Base-by-base conservation (phyloP, 2,329 filamentous ascomycete species). In the Dryadomyces sulphureus region DNA sequence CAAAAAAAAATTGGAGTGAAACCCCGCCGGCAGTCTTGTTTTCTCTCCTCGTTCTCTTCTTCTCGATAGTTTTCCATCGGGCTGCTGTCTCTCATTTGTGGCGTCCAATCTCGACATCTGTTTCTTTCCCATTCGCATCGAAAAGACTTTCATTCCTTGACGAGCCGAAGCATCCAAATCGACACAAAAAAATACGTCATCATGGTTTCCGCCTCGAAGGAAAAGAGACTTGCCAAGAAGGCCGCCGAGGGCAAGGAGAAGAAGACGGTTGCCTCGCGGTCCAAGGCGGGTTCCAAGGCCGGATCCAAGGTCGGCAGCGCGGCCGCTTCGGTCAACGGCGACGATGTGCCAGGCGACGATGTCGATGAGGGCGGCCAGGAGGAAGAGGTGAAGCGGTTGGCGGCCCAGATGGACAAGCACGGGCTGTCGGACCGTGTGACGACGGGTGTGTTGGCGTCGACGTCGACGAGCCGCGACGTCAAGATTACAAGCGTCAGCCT, bases 391-490 rank as follows among this genome's bases (percentile, higher is more conserved):
- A 84, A 88, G 70, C 88, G 88, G 62, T 75, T 98, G 55, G 81
- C 84, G 39, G 74, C 89, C 46, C 93, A 98, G 70, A 84, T 94
- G 75, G 92, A 98, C 69, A 85, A 94, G 69, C 79, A 94, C 62
- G 92, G 92, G 60, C 75, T 98, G 54, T 96, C 92, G 14, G 92
- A 98, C 67, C 84, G 92, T 65, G 92, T 98, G 64, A 98, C 93
- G 50, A 98, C 92, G 50, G 92, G 92, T 77, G 92, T 98, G 47
- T 73, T 98, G 52, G 75, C 89, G 34, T 98, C 92, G 39, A 78
- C 90, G 53, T 66, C 76, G 53, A 73, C 84, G 55, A 93, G 84
- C 70, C 84, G 86, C 67, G 92, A 98, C 66, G 87, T 94, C 65
- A 98, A 98, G 75, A 92, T 98, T 64, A 94, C 82, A 54, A 94